These are phyloP conservation scores for Leccinum truebloodii DNA, from an alignment of 768 basidiomycete species.

Conservation along the genomic window DNA sequence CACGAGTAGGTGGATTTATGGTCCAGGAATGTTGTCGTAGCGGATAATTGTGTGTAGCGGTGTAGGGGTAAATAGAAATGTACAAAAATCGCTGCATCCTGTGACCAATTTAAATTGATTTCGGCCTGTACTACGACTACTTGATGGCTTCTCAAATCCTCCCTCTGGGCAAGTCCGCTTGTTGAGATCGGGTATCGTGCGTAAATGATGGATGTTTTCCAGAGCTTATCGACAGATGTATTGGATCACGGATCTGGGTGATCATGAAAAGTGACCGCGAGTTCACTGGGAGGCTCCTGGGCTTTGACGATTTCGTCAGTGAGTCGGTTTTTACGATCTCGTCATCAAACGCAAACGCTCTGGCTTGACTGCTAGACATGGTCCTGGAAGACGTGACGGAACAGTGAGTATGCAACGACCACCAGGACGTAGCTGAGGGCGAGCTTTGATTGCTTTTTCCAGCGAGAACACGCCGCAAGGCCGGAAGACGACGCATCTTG, in stretches of 20 bases:
- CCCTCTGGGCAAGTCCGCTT: constrained; percentile 65
- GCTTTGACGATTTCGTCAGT: constrained; percentile 99
- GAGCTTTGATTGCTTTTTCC: neutral
- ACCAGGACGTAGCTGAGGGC: neutral
- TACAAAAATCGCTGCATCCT: constrained; percentile 8
- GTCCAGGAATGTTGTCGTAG: constrained; percentile 25
- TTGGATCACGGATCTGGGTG: constrained; percentile 96
- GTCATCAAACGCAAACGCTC: neutral
- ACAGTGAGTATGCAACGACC: constrained; percentile 59
- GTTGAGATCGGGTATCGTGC: neutral
- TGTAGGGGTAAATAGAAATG: constrained; percentile 11
- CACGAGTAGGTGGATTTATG: constrained; percentile 21
- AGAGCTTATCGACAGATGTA: constrained; percentile 98
- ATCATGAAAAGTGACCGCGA: constrained; percentile 98
- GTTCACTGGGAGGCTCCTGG: constrained; percentile 91
- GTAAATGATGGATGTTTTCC: neutral
- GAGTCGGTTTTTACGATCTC: constrained; percentile 42
- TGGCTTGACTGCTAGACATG: constrained; percentile 64
- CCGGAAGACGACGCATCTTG: constrained; percentile 75
- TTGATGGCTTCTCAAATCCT: constrained; percentile 91
- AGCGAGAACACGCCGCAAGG: constrained; percentile 89
- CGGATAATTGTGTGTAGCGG: constrained; percentile 20
- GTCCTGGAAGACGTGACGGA: constrained; percentile 96
- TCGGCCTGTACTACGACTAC: constrained; percentile 7
- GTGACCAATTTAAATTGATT: constrained; percentile 2